Evolutionary conservation across 805 yeast genomes (phyloP).

Genomic region (Zygotorulaspora florentina): DNA sequence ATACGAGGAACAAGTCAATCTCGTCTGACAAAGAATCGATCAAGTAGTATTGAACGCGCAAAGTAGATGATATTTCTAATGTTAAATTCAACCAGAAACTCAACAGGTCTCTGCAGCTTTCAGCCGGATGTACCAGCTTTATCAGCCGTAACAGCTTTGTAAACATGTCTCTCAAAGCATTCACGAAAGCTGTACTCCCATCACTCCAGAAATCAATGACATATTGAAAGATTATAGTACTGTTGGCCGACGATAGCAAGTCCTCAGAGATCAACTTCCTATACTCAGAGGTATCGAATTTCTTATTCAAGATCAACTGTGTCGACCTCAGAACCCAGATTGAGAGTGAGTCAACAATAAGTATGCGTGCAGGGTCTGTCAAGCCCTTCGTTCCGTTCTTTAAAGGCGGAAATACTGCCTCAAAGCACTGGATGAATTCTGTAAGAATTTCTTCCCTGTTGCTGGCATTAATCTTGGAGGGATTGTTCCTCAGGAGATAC

Average conservation of each 20-base stretch:
- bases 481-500: constrained; percentile 12
- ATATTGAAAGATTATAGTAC: constrained; percentile 44
- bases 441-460: constrained; percentile 6
- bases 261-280: constrained; percentile 8
- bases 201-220: constrained; percentile 68
- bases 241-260: constrained; percentile 20
- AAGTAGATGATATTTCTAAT: constrained; percentile 43
- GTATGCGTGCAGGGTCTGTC: constrained; percentile 26
- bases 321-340: constrained; percentile 59
- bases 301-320: constrained; percentile 36
- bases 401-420: constrained; percentile 8
- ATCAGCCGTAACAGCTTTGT: constrained; percentile 46
- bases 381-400: constrained; percentile 6
- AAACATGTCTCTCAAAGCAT: constrained; percentile 61
- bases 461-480: constrained; percentile 9
- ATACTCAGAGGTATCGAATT: constrained; percentile 17
- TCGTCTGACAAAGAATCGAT: constrained; percentile 54
- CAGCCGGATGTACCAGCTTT: constrained; percentile 25
- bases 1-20: constrained; percentile 40
- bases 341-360: constrained; percentile 56
- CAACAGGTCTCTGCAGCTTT: constrained; percentile 26
- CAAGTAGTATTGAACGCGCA: constrained; percentile 59
- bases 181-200: constrained; percentile 64
- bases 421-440: constrained; percentile 8
- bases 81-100: constrained; percentile 45